A percentile compares a stretch with the other conserved stretches of the same genome.
phyloP scores from a whole-genome alignment of 2,329 filamentous ascomycete genomes.

The Diaporthe sp. region DNA sequence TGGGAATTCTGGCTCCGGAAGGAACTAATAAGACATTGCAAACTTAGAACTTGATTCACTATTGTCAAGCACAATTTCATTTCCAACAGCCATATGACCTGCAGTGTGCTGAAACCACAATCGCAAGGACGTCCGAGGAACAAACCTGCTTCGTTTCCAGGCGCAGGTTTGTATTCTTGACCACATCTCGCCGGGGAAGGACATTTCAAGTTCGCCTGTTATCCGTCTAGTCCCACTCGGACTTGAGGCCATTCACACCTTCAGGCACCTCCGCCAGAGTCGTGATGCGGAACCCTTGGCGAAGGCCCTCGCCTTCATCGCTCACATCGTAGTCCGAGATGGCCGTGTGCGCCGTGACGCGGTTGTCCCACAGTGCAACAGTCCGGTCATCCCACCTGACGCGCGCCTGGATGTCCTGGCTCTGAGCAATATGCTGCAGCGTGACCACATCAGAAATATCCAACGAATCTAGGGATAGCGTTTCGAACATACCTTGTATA shows the following conservation, averaged over 20 bases:
- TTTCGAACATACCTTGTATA: conserved; percentile 61
- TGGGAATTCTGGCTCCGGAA: neutral
- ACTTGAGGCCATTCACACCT: conserved; percentile 54
- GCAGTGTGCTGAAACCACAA: neutral
- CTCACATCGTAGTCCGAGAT: conserved; percentile 59
- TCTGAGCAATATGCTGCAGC: conserved; percentile 58
- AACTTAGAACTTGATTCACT: too few species aligned
- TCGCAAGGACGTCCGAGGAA: neutral
- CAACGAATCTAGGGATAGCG: neutral
- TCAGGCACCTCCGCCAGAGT: conserved; percentile 55
- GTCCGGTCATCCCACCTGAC: conserved; percentile 75
- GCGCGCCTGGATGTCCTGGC: conserved; percentile 77
- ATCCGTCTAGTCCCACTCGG: conserved; percentile 47
- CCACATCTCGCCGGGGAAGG: too few species aligned
- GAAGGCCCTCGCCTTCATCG: conserved; percentile 54
- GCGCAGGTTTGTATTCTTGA: neutral
- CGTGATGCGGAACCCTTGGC: conserved; percentile 58
- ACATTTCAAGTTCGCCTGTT: fast-evolving
- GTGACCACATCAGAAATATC: conserved; percentile 24
- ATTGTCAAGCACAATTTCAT: too few species aligned
- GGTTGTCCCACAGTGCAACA: conserved; percentile 78
- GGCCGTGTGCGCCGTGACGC: conserved; percentile 62
- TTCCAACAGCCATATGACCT: neutral
- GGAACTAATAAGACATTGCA: neutral
- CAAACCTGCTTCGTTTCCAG: neutral